phyloP scores from a whole-genome alignment of 495 filamentous ascomycete species.

The Penicillium arizonense region DNA sequence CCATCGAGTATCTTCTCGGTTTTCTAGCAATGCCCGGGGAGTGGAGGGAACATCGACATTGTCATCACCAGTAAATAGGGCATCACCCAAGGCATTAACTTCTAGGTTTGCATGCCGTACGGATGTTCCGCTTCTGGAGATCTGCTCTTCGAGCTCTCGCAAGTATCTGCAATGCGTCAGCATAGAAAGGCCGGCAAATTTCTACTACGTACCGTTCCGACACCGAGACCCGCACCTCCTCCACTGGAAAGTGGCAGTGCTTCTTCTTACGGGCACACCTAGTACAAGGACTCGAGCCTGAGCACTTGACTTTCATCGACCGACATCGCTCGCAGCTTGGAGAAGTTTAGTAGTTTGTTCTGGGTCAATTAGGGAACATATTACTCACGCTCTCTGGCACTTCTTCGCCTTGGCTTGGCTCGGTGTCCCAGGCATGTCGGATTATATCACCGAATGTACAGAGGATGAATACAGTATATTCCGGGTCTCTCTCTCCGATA shows the following conservation, averaged over 20 bases:
- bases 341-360: background rate
- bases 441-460: background rate
- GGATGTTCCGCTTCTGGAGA: constrained; percentile 3
- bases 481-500: constrained; percentile 15
- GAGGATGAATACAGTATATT: background rate
- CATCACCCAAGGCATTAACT: background rate
- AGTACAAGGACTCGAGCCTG: constrained; percentile 30
- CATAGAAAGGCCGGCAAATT: background rate
- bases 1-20: constrained; percentile 5
- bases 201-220: constrained; percentile 24
- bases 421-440: constrained; percentile 17
- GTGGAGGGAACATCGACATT: constrained; percentile 4
- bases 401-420: constrained; percentile 20
- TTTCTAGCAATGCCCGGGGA: background rate
- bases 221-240: constrained; percentile 31
- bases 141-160: constrained; percentile 22
- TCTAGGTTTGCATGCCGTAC: background rate
- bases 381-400: constrained; percentile 25
- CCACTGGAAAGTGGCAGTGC: constrained; percentile 29
- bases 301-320: constrained; percentile 40
- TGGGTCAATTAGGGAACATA: too few species aligned
- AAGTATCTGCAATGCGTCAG: constrained; percentile 17
- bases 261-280: constrained; percentile 32
- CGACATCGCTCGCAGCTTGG: constrained; percentile 35
- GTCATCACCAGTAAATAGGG: constrained; percentile 5